These are phyloP conservation scores for Alternaria metachromatica DNA, from an alignment of 2,329 filamentous ascomycete genomes.

Conservation along the genomic window DNA sequence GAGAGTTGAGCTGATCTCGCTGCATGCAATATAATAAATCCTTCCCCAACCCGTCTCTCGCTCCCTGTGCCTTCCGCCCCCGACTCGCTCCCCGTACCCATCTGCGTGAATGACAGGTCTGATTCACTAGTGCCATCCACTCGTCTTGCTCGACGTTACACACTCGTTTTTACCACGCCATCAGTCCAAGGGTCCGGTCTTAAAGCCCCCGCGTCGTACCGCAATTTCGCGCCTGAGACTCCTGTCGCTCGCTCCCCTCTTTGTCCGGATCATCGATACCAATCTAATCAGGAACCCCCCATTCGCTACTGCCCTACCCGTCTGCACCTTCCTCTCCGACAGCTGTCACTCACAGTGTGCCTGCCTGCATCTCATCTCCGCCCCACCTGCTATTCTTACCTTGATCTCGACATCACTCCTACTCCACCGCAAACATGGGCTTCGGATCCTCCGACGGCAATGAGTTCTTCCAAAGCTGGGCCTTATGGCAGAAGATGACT, in stretches of 20 bases:
- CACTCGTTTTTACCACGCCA: constrained; percentile 41
- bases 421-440: constrained; percentile 23
- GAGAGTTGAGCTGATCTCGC: constrained; percentile 21
- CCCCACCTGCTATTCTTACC: constrained; percentile 29
- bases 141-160: constrained; percentile 35
- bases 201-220: constrained; percentile 28
- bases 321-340: constrained; percentile 23
- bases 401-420: constrained; percentile 19
- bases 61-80: constrained; percentile 31
- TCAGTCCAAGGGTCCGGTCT: constrained; percentile 21
- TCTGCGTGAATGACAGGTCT: constrained; percentile 15
- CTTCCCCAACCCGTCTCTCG: constrained; percentile 20
- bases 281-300: background rate
- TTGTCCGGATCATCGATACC: constrained; percentile 3
- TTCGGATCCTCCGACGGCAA: constrained; percentile 38
- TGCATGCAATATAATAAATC: constrained; percentile 40
- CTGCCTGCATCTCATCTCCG: constrained; percentile 21
- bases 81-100: constrained; percentile 11
- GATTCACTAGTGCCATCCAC: constrained; percentile 42
- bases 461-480: constrained; percentile 64
- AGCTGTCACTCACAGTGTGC: constrained; percentile 13
- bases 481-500: constrained; percentile 87
- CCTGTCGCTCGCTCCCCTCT: background rate
- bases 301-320: constrained; percentile 1
- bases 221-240: constrained; percentile 22